phyloP scores from a whole-genome alignment of 2,329 filamentous ascomycete genomes.

The Colletotrichum sojae region DNA sequence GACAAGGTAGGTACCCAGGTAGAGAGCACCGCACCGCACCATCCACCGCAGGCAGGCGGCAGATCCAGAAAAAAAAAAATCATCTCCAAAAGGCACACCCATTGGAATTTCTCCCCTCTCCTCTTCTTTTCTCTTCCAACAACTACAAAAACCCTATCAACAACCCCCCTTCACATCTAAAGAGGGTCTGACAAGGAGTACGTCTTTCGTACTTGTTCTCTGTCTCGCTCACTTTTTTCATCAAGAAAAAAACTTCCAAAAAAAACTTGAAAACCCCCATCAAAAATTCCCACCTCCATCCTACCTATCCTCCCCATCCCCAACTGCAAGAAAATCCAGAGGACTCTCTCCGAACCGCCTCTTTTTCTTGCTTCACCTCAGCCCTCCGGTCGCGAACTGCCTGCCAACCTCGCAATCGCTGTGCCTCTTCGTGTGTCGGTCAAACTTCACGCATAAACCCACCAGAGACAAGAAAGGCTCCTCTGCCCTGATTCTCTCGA shows the following conservation, averaged over 20 bases:
- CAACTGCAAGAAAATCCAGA: conserved; percentile 39
- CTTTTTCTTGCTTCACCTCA: conserved; percentile 39
- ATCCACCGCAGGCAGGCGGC: conserved; percentile 27
- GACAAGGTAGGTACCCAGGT: no score
- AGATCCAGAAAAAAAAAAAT: conserved; percentile 43
- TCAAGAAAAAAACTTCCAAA: conserved; percentile 69
- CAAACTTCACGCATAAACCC: conserved; percentile 41
- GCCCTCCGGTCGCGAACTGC: conserved; percentile 39
- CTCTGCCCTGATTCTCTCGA: conserved; percentile 27
- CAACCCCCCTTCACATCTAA: conserved; percentile 58
- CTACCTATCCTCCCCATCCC: conserved; percentile 39
- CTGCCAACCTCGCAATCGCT: conserved; percentile 39
- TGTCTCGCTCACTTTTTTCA: conserved; percentile 70
- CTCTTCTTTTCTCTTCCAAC: conserved; percentile 56
- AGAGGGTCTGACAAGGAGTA: conserved; percentile 69
- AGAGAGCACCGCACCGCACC: conserved; percentile 15
- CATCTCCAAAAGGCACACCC: conserved; percentile 42
- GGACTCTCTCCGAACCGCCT: conserved; percentile 25
- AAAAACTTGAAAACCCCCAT: conserved; percentile 70
- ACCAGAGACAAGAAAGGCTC: conserved; percentile 34
- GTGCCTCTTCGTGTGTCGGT: conserved; percentile 41
- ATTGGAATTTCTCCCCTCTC: conserved; percentile 57
- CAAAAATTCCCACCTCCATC: conserved; percentile 48
- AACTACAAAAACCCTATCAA: conserved; percentile 66
- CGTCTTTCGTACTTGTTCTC: conserved; percentile 71